These are phyloP conservation scores for Groenewaldozyma auringiensis DNA, from an alignment of 1,139 yeast genomes.

Conservation along the genomic window DNA sequence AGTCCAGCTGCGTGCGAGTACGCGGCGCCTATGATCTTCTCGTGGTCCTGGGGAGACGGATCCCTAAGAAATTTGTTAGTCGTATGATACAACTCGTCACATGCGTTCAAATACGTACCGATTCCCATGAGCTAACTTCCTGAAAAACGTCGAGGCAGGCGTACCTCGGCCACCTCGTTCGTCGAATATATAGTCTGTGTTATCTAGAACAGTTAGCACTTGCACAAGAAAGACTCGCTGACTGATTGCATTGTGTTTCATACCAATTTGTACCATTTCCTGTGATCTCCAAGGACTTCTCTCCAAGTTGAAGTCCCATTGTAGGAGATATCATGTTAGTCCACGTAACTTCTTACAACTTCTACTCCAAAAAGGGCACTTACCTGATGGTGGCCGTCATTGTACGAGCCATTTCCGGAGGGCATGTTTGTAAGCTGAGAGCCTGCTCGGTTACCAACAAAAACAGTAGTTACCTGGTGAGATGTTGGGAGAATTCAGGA, in stretches of 20 bases:
- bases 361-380: background rate
- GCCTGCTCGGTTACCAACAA: too few relatives aligned
- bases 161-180: slow-evolving; percentile 64
- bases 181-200: slow-evolving; percentile 57
- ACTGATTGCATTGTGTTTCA: slow-evolving; percentile 9
- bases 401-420: background rate
- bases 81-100: too few relatives aligned
- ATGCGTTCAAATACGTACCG: background rate
- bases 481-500: too few relatives aligned
- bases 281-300: background rate
- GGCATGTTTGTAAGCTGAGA: too few relatives aligned
- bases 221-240: too few relatives aligned
- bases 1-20: slow-evolving; percentile 35
- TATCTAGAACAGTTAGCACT: slow-evolving; percentile 26
- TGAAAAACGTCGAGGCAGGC: slow-evolving; percentile 51
- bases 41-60: slow-evolving; percentile 3
- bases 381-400: background rate
- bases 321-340: background rate
- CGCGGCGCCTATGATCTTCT: slow-evolving; percentile 36
- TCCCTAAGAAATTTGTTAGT: background rate
- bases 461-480: too few relatives aligned
- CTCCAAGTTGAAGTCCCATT: too few relatives aligned
- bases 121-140: slow-evolving; percentile 37
- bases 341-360: background rate
- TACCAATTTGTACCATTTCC: slow-evolving; percentile 21